Evolutionary conservation across 805 yeast genomes (phyloP).

Genomic region (Candida awuae): DNA sequence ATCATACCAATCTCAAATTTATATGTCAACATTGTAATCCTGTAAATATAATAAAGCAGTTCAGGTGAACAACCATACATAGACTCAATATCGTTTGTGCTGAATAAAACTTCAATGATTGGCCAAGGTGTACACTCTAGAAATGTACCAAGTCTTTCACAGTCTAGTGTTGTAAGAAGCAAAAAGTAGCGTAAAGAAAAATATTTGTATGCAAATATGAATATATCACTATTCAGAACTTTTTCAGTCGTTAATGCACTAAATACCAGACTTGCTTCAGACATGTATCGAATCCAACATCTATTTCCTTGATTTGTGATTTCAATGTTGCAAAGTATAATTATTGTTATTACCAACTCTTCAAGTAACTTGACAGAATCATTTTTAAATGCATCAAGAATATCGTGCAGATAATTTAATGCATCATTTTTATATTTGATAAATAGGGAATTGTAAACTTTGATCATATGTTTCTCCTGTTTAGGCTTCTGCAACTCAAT

Average conservation of each 20-base stretch:
- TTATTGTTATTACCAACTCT: constrained; percentile 24
- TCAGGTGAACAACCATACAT: constrained; percentile 31
- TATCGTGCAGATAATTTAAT: constrained; percentile 22
- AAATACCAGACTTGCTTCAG: constrained; percentile 26
- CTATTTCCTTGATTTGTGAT: constrained; percentile 24
- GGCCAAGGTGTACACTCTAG: constrained; percentile 21
- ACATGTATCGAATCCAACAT: constrained; percentile 26
- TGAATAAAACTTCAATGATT: constrained; percentile 19
- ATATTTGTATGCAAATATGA: constrained; percentile 27
- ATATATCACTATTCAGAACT: constrained; percentile 19
- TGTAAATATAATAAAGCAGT: constrained; percentile 20
- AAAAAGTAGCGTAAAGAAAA: constrained; percentile 27
- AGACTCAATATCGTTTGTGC: constrained; percentile 23
- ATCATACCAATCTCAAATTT: constrained; percentile 6
- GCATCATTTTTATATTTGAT: constrained; percentile 26
- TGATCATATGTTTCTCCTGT: constrained; percentile 2
- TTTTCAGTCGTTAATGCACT: constrained; percentile 16
- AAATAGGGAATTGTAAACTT: constrained; percentile 10
- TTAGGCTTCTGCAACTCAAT: constrained; percentile 9
- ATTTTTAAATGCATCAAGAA: constrained; percentile 20
- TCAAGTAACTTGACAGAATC: constrained; percentile 19
- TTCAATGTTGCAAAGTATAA: constrained; percentile 27
- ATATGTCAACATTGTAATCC: constrained; percentile 18
- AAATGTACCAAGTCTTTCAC: constrained; percentile 14
- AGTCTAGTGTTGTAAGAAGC: constrained; percentile 21